Conservation (phyloP, 768 basidiomycete species). For the Tubosaeta sp. region DNA sequence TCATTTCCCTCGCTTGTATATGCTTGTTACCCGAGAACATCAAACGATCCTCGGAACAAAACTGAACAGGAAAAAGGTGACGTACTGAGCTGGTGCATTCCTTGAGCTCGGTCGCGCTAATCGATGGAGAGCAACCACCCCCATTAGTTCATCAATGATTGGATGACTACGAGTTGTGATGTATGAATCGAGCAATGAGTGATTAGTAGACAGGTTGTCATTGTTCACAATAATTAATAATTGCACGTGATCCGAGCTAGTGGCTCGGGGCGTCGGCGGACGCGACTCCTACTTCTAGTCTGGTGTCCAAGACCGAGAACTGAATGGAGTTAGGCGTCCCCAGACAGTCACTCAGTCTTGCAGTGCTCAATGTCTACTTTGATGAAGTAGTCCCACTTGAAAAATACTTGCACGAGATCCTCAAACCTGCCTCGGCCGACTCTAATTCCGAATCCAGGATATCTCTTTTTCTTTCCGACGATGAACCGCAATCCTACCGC, state of each 20-base stretch:
- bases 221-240: no score
- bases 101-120: neutral
- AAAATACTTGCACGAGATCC: conserved; percentile 37
- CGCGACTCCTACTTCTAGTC: no score
- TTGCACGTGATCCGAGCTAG: no score
- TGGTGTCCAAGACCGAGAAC: no score
- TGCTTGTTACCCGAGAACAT: neutral
- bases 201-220: no score
- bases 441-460: conserved; percentile 11
- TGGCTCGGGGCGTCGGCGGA: no score
- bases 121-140: neutral
- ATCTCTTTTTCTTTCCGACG: neutral
- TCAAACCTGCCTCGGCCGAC: conserved; percentile 16
- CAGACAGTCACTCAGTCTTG: conserved; percentile 17
- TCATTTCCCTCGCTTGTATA: neutral
- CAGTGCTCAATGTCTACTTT: conserved; percentile 44
- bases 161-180: no score
- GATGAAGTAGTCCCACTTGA: conserved; percentile 36
- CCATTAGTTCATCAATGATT: no score
- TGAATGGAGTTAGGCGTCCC: neutral
- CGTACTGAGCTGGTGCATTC: neutral
- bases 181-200: no score
- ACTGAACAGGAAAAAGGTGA: neutral
- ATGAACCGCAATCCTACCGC: conserved; percentile 29
- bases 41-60: neutral